These are phyloP conservation scores for Saccharum hybrid DNA, from an alignment of 202 grass and related monocot species.

Conservation along the genomic window DNA sequence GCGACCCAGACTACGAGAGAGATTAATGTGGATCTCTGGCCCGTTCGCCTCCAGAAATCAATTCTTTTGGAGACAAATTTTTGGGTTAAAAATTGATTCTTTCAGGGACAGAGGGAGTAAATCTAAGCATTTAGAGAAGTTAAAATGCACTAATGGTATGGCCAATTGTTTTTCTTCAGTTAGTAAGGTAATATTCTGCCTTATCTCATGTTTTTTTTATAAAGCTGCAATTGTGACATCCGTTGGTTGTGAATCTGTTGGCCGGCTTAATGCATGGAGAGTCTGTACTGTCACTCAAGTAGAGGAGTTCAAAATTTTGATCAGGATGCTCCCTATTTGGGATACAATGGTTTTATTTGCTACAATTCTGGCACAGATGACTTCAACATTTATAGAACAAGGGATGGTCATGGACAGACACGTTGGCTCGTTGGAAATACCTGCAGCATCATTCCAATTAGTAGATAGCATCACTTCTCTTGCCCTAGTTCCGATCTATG, in stretches of 20 bases:
- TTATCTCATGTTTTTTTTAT: constrained; percentile 67
- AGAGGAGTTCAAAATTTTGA: constrained; percentile 82
- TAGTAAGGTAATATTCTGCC: constrained; percentile 18
- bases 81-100: no score
- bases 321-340: constrained; percentile 78
- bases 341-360: constrained; percentile 54
- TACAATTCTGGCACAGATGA: constrained; percentile 67
- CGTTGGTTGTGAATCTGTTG: constrained; percentile 49
- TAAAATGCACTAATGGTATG: not conserved
- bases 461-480: constrained; percentile 58
- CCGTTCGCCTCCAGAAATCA: no score
- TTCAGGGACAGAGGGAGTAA: no score
- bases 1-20: no score
- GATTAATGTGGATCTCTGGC: no score
- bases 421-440: constrained; percentile 57
- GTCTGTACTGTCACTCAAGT: constrained; percentile 86
- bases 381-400: constrained; percentile 75
- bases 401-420: constrained; percentile 68
- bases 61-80: no score
- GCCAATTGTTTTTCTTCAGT: not conserved
- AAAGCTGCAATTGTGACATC: constrained; percentile 69
- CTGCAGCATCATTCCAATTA: constrained; percentile 66
- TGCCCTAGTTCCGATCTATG: constrained; percentile 57
- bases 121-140: not conserved
- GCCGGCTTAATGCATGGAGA: constrained; percentile 55